These are phyloP conservation scores for Candida insectorum DNA, from an alignment of 805 yeast species.

Conservation along the genomic window DNA sequence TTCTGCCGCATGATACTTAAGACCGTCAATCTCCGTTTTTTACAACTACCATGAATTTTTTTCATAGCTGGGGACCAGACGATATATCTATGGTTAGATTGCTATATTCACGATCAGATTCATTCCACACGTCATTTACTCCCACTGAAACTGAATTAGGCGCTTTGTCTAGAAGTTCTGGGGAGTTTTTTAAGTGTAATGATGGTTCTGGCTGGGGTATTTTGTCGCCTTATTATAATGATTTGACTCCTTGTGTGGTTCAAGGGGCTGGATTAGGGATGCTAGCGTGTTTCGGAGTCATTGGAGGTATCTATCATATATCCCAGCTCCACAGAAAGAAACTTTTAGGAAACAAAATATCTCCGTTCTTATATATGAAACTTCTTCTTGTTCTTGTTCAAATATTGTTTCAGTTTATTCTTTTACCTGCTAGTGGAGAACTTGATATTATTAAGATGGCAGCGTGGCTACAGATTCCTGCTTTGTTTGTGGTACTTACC, in stretches of 20 bases:
- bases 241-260: conserved; percentile 57
- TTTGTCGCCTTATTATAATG: conserved; percentile 40
- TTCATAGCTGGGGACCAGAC: too few relatives aligned
- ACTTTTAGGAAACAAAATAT: conserved; percentile 21
- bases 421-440: conserved; percentile 12
- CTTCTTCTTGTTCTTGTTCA: conserved; percentile 37
- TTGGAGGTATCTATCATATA: conserved; percentile 27
- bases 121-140: too few relatives aligned
- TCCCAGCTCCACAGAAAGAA: conserved; percentile 16
- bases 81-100: too few relatives aligned
- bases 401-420: conserved; percentile 28
- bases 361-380: conserved; percentile 41
- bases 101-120: too few relatives aligned
- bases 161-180: too few relatives aligned
- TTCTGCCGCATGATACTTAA: too few relatives aligned
- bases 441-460: conserved; percentile 22
- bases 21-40: too few relatives aligned
- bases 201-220: too few relatives aligned
- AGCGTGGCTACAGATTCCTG: conserved; percentile 28
- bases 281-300: conserved; percentile 40
- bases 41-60: too few relatives aligned
- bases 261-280: conserved; percentile 47
- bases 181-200: too few relatives aligned
- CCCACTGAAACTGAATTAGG: too few relatives aligned
- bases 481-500: conserved; percentile 48